Evolutionary conservation across 768 basidiomycete species (phyloP).

Genomic region (Dacryopinax spathularia): DNA sequence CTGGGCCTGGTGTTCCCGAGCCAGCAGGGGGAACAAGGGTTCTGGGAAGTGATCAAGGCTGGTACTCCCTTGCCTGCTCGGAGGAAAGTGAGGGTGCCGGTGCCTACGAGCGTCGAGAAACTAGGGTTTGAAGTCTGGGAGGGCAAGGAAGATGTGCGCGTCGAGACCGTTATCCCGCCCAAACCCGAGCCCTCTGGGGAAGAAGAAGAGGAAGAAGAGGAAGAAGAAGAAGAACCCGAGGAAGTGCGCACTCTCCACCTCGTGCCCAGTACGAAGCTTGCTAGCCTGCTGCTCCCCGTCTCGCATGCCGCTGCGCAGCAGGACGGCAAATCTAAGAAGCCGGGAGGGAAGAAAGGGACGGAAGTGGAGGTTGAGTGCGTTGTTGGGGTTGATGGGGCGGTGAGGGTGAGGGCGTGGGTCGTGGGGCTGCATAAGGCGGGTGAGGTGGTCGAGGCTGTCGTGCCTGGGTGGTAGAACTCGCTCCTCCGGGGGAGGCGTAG

Average conservation of each 20-base stretch:
- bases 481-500: too few relatives aligned
- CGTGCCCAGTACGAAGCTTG: slow-evolving; percentile 13
- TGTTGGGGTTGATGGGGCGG: slow-evolving; percentile 22
- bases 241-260: neutral
- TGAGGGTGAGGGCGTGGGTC: slow-evolving; percentile 5
- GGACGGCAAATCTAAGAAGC: slow-evolving; percentile 32
- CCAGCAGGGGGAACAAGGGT: slow-evolving; percentile 28
- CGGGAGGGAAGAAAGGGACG: slow-evolving; percentile 16
- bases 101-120: slow-evolving; percentile 29
- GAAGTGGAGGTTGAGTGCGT: slow-evolving; percentile 35
- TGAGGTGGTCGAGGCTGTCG: slow-evolving; percentile 1
- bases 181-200: slow-evolving; percentile 35
- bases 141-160: slow-evolving; percentile 48
- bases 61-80: slow-evolving; percentile 62
- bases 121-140: slow-evolving; percentile 69
- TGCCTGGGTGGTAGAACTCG: neutral
- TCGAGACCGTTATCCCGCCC: slow-evolving; percentile 42
- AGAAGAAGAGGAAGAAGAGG: slow-evolving; percentile 28
- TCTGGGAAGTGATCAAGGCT: slow-evolving; percentile 50
- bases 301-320: slow-evolving; percentile 17
- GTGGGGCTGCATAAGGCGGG: slow-evolving; percentile 1
- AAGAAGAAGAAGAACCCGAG: slow-evolving; percentile 37
- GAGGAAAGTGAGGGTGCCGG: slow-evolving; percentile 44
- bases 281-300: slow-evolving; percentile 15
- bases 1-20: slow-evolving; percentile 55